Conservation (phyloP, 768 basidiomycete genomes). For the Pholiota microspora region DNA sequence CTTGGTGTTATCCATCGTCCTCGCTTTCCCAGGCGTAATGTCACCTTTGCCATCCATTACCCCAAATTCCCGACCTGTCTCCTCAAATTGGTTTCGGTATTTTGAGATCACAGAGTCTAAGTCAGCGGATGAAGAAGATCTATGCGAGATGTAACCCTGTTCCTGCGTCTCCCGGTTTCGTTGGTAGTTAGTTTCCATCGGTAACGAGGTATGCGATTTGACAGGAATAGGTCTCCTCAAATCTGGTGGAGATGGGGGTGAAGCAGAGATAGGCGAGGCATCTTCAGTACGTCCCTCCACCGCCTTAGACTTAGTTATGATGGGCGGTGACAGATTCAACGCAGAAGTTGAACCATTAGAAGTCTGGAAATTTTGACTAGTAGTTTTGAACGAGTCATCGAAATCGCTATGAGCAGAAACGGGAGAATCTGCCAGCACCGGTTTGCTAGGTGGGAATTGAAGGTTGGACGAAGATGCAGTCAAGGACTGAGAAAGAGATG, state of each 20-base stretch:
- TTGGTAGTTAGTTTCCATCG: conserved; percentile 5
- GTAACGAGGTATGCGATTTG: conserved; percentile 17
- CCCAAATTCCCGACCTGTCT: conserved; percentile 16
- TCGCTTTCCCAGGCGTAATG: conserved; percentile 17
- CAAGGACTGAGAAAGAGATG: conserved; percentile 17
- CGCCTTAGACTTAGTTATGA: conserved; percentile 12
- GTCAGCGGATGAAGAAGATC: conserved; percentile 16
- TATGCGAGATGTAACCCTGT: conserved; percentile 5
- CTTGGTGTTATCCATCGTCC: conserved; percentile 29
- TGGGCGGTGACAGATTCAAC: conserved; percentile 4
- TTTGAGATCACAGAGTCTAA: conserved; percentile 2
- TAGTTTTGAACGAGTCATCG: conserved; percentile 7
- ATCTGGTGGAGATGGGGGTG: neutral
- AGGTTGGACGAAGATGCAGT: conserved; percentile 17
- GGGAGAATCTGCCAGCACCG: conserved; percentile 21
- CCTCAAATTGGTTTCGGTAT: conserved; percentile 4
- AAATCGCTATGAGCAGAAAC: conserved; percentile 19
- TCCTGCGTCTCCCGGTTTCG: neutral
- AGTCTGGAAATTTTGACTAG: conserved; percentile 5
- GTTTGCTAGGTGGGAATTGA: conserved; percentile 16
- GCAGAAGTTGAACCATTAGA: conserved; percentile 1
- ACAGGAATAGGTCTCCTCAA: conserved; percentile 17
- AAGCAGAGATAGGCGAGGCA: neutral
- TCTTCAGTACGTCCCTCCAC: conserved; percentile 2
- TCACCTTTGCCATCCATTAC: conserved; percentile 7